Conservation (phyloP, 805 yeast species). For the Barnettozyma pratensis region DNA sequence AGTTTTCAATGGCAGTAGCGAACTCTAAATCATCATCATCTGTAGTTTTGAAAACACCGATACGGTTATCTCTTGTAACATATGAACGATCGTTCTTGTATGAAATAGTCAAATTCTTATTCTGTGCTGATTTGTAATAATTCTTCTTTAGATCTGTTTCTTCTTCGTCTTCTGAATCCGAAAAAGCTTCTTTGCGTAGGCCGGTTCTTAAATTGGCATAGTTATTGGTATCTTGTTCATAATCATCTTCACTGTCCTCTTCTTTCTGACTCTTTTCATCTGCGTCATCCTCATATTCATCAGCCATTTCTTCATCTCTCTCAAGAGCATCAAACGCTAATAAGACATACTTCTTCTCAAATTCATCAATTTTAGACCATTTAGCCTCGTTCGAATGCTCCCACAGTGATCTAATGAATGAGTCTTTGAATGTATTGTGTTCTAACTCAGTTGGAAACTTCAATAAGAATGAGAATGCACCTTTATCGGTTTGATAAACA, state of each 20-base stretch:
- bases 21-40: slow-evolving; percentile 49
- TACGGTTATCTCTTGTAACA: slow-evolving; percentile 71
- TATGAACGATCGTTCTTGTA: slow-evolving; percentile 65
- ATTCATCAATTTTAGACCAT: slow-evolving; percentile 39
- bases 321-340: slow-evolving; percentile 45
- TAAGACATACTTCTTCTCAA: slow-evolving; percentile 51
- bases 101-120: slow-evolving; percentile 68
- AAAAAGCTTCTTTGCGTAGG: slow-evolving; percentile 15
- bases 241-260: slow-evolving; percentile 29
- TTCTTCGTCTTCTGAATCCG: slow-evolving; percentile 35
- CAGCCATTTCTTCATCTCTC: slow-evolving; percentile 32
- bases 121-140: slow-evolving; percentile 34
- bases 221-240: slow-evolving; percentile 29
- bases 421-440: slow-evolving; percentile 47
- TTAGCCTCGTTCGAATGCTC: slow-evolving; percentile 47
- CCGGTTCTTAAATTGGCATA: slow-evolving; percentile 20
- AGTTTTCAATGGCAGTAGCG: slow-evolving; percentile 60
- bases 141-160: slow-evolving; percentile 27
- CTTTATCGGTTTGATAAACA: slow-evolving; percentile 39
- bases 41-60: slow-evolving; percentile 73
- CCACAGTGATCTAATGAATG: slow-evolving; percentile 52
- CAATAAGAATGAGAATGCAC: slow-evolving; percentile 56
- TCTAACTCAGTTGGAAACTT: slow-evolving; percentile 38
- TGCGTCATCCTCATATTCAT: slow-evolving; percentile 12
- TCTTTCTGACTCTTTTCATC: slow-evolving; percentile 24